Evolutionary conservation across 331 rosid genomes (phyloP).

Genomic region (Rosa hybrid): DNA sequence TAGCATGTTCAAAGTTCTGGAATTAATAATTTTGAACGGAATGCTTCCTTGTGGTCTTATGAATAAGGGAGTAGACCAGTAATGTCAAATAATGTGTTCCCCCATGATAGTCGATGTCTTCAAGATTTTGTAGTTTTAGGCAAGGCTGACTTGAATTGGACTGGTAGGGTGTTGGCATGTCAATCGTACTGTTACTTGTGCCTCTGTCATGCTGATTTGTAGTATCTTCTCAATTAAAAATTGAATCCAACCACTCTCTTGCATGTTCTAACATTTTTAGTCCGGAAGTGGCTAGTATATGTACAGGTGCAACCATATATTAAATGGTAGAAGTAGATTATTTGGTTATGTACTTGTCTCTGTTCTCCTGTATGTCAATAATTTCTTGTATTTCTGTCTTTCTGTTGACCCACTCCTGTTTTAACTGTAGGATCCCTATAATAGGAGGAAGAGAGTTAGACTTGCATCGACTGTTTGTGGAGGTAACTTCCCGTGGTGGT

Average conservation of each 20-base stretch:
- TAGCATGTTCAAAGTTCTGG: not conserved
- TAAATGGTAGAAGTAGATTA: not conserved
- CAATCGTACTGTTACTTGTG: not conserved
- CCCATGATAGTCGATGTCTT: not conserved
- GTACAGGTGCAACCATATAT: not conserved
- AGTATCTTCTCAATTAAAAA: not conserved
- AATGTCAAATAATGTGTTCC: not conserved
- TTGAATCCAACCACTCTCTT: not conserved
- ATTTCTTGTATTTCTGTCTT: not conserved
- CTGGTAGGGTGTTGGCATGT: not conserved
- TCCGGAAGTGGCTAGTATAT: not conserved
- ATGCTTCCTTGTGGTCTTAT: constrained; percentile 2
- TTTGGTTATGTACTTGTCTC: not conserved
- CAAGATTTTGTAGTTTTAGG: not conserved
- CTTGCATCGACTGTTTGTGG: constrained; percentile 74
- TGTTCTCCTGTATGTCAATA: not conserved
- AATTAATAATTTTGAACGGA: not conserved
- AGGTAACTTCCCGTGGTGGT: constrained; percentile 88
- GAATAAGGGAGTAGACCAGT: not conserved
- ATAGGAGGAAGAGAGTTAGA: constrained; percentile 83
- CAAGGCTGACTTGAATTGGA: not conserved
- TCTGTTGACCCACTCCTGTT: not conserved
- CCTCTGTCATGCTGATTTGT: not conserved
- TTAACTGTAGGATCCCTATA: constrained; percentile 61
- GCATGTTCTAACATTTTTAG: not conserved